These are phyloP conservation scores for Coprinellus micaceus DNA, from an alignment of 768 basidiomycete species.

Conservation along the genomic window DNA sequence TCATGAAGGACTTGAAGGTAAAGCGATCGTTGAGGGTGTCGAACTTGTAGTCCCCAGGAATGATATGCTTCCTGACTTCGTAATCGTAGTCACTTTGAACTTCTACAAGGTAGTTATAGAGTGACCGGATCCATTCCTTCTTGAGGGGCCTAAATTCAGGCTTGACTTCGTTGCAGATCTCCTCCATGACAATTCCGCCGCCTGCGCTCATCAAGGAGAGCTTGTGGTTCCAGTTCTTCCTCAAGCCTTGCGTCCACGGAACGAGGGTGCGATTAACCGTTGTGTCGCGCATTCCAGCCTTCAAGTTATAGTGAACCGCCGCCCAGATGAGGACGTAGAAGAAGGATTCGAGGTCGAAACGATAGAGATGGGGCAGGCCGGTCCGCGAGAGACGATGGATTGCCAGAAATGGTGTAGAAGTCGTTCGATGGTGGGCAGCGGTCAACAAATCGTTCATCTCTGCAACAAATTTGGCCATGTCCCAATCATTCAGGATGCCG, in stretches of 20 bases:
- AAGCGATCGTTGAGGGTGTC: no score
- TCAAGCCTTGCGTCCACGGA: neutral
- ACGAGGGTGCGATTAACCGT: neutral
- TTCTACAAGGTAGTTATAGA: neutral
- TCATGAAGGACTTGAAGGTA: no score
- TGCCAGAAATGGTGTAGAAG: slow-evolving; percentile 29
- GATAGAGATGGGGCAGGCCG: slow-evolving; percentile 10
- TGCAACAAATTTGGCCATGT: slow-evolving; percentile 15
- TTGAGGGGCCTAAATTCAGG: neutral
- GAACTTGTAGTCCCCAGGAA: no score
- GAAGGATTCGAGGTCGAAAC: slow-evolving; percentile 24
- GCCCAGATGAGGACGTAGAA: slow-evolving; percentile 21
- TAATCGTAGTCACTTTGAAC: no score
- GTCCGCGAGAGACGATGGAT: slow-evolving; percentile 17
- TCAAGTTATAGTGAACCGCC: slow-evolving; percentile 10
- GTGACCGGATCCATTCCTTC: neutral
- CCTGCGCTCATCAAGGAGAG: neutral
- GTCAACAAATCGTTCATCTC: neutral
- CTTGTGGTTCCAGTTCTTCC: neutral
- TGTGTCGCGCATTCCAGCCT: neutral
- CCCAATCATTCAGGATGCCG: slow-evolving; percentile 28
- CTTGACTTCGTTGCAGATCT: neutral
- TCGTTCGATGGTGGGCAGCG: slow-evolving; percentile 16
- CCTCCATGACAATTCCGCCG: neutral
- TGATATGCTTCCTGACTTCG: no score